Conservation (phyloP, 2,329 filamentous ascomycete genomes). For the Pseudofabraea citricarpa region DNA sequence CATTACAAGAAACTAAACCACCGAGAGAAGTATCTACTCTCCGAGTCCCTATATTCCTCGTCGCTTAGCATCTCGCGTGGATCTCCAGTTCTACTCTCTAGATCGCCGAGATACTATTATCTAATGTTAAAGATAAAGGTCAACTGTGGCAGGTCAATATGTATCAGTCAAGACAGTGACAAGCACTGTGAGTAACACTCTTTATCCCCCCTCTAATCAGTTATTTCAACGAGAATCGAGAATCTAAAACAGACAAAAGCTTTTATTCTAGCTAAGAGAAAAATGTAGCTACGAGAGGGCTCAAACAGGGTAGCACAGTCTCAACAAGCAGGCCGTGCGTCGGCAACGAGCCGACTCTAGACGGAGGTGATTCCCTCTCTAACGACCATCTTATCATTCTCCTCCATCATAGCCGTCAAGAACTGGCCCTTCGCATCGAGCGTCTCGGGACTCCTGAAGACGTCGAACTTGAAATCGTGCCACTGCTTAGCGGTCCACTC, state of each 20-base stretch:
- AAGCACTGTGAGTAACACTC: background rate
- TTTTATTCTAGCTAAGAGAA: background rate
- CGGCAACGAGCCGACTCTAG: background rate
- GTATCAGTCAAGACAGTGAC: background rate
- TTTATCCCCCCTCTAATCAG: background rate
- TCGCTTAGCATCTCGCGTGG: background rate
- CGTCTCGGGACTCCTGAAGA: slow-evolving; percentile 26
- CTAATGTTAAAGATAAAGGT: background rate
- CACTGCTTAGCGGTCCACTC: slow-evolving; percentile 48
- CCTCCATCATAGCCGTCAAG: slow-evolving; percentile 1
- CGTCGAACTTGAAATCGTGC: slow-evolving; percentile 51
- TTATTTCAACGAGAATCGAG: background rate
- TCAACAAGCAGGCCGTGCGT: background rate
- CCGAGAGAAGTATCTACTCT: background rate
- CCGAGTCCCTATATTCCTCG: background rate
- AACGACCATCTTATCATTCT: background rate
- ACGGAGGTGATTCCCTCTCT: background rate
- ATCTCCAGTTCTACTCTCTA: background rate
- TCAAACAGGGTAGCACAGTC: background rate
- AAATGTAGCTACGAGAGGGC: too few species aligned
- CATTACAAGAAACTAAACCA: background rate
- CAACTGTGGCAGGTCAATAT: background rate
- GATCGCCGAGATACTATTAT: background rate
- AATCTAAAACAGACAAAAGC: background rate
- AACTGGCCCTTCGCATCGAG: slow-evolving; percentile 1